Evolutionary conservation across 148 eudicot genomes (phyloP), one percentile per base, ranked within the genome.

Genomic region (Vaccinium myrtillus): DNA sequence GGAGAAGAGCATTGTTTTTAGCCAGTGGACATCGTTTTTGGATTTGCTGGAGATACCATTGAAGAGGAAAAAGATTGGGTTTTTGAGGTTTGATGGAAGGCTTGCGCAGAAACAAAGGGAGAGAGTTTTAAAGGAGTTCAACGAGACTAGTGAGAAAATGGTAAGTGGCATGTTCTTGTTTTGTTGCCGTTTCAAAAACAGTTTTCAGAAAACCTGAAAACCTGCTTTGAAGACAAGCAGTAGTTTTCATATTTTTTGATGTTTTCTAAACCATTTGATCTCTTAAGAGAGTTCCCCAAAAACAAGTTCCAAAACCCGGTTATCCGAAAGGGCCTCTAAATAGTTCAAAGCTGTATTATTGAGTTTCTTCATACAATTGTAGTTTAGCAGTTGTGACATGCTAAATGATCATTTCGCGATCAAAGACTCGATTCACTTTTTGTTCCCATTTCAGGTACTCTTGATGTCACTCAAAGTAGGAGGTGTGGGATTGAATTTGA

Each of bases 1-100:
- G 11, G 93, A 88, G 53, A 93, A 93, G 87, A 93, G 93, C 89
- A 91, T 93, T 23, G 87, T 93, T 14, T 93, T 93, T 71, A 93
- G 95, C 87, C 95, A 93, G 86, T 93, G 95, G 95, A 93, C 95
- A 75, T 90, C 95, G 3, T 93, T 93, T 65, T 56, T 93, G 79
- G 94, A 93, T 82, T 89, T 93, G 43, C 82, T 91, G 82, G 94
- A 93, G 87, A 91, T 93, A 58, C 93, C 95, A n/a, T 48, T 93
- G 30, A 89, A 79, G 84, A 86, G 86, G 61, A 93, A 78, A 59
- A 79, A 76, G 32, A 82, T 93, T 48, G 88, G 87, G 70, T 93
- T 86, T 83, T 85, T 93, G 82, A 89, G 95, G 82, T 92, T 91
- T 85, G 95, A 93, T 87, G 95, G 95, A 19, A 88, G 82, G 61